Evolutionary conservation across 495 filamentous ascomycete species (phyloP).

Genomic region (Pyrenopolyporus hunteri): DNA sequence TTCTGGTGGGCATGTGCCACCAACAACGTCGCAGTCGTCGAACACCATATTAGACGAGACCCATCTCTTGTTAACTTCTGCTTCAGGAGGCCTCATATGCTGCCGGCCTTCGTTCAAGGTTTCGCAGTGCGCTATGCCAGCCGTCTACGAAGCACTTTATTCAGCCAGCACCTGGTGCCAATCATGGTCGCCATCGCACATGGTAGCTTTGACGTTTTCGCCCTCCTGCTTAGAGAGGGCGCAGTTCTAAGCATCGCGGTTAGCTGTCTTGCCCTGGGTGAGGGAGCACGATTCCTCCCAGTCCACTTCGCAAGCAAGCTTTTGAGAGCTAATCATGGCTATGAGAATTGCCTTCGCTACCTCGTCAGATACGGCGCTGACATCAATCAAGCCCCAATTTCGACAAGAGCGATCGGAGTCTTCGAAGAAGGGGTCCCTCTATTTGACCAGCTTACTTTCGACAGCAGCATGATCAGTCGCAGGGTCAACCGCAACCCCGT

Average conservation of each 20-base stretch:
- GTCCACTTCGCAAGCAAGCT: slow-evolving; percentile 3
- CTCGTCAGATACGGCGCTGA: background rate
- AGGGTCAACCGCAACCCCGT: too few relatives aligned
- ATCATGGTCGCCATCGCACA: slow-evolving; percentile 1
- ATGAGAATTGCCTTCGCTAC: background rate
- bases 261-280: background rate
- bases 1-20: slow-evolving; percentile 14
- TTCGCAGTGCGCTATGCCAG: background rate
- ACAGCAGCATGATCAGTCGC: too few relatives aligned
- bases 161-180: background rate
- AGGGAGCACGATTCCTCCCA: background rate
- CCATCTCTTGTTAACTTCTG: background rate
- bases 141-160: background rate
- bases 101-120: background rate
- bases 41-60: background rate
- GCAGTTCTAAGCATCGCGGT: background rate
- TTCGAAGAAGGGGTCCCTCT: background rate
- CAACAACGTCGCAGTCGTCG: background rate
- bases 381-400: slow-evolving; percentile 4
- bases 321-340: background rate
- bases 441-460: background rate
- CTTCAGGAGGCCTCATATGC: background rate
- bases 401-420: background rate
- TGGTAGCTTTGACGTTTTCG: background rate
- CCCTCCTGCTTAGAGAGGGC: background rate